Evolutionary conservation across 1,284 basidiomycete species (phyloP), one percentile per base, ranked within the genome.

Genomic region (Malassezia globosa): DNA sequence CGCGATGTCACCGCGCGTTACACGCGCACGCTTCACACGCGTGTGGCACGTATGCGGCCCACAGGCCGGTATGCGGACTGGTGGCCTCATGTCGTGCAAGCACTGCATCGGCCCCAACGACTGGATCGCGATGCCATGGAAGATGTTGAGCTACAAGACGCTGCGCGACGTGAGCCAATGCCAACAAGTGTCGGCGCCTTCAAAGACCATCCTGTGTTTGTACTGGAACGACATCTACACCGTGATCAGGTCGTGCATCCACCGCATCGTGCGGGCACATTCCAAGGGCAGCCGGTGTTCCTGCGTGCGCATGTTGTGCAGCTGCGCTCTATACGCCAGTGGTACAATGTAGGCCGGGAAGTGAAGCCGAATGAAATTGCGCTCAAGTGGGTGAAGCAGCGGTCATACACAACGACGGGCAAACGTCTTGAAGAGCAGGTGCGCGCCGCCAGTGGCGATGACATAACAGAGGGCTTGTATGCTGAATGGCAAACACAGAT

Each of bases 201-300:
- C 79, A 96, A 97, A 72, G 84, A 89, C 64, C 92, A 99, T 73
- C 87, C 92, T 1, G 73, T 95, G 66, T 97, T 89, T 71, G 85
- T 84, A 10, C 80, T 99, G 33, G 80, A 82, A 59, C 82, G 87
- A 5, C 89, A 96, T 72, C 78, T 97, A 18, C 86, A 82, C 63
- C 82, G 84, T 38, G 85, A 85, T 56, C 84, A 99, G 72, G 82
- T 87, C 8, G 81, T 97, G 37, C 77, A 84, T 58, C 87, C 87
- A 27, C 79, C 81, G 4, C 60, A 64, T 16, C 84, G 89, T 65
- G 76, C 95, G 29, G 92, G 90, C 23, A 83, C 84, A 58, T 96
- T 97, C 75, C 81, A 85, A 58, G 92, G 89, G 43, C 87, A 90
- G 67, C 76, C 86, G 10, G 92, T 99, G n/a, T 97, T 85, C 71